Conservation (phyloP, 345 rosid species). For the Sisymbrium altissimum region DNA sequence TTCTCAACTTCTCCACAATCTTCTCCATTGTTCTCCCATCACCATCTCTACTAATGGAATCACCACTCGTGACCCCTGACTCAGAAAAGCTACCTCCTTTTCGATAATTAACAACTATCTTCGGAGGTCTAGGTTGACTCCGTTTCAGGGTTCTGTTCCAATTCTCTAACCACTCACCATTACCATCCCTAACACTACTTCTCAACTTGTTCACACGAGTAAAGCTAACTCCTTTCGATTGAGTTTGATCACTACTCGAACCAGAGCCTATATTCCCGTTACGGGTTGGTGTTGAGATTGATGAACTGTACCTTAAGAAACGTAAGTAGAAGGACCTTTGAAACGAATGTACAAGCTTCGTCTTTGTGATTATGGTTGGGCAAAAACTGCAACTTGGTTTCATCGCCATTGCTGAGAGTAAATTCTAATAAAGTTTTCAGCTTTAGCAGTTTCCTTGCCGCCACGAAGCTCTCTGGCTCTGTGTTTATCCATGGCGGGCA, state of each 20-base stretch:
- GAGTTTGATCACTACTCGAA: constrained; percentile 25
- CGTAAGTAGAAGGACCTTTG: constrained; percentile 43
- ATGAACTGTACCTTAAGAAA: constrained; percentile 46
- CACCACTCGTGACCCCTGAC: constrained; percentile 34
- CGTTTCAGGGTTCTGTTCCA: constrained; percentile 56
- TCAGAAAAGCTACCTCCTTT: constrained; percentile 36
- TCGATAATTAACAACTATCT: constrained; percentile 51
- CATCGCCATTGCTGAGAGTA: constrained; percentile 47
- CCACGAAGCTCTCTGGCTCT: not conserved
- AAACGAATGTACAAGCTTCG: constrained; percentile 19
- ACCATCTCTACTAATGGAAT: constrained; percentile 18
- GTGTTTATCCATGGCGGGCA: constrained; percentile 31
- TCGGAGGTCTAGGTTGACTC: constrained; percentile 50
- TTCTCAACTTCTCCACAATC: constrained; percentile 82
- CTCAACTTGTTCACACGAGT: constrained; percentile 14
- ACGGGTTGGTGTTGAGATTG: constrained; percentile 30
- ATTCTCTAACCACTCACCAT: constrained; percentile 39
- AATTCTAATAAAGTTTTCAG: not conserved
- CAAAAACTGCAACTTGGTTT: constrained; percentile 56
- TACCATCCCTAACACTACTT: constrained; percentile 10
- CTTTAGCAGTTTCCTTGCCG: constrained; percentile 8
- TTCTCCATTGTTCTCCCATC: constrained; percentile 65
- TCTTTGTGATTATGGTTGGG: constrained; percentile 32
- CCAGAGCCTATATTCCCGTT: constrained; percentile 16
- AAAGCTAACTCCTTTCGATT: constrained; percentile 26